Evolutionary conservation across 805 yeast species (phyloP).

Genomic region (Candida insectalens): DNA sequence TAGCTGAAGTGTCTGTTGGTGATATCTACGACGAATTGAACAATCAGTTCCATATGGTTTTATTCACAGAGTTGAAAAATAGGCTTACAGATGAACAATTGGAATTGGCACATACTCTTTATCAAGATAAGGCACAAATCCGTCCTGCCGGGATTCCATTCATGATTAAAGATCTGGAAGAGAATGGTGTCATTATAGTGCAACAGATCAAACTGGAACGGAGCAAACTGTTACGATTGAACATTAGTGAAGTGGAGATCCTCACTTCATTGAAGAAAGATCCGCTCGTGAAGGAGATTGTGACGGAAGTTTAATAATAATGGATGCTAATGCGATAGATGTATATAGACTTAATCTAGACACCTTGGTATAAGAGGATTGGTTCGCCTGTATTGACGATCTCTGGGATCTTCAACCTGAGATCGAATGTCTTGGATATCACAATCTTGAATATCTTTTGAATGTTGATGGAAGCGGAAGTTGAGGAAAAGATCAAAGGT

Average conservation of each 20-base stretch:
- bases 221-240: conserved; percentile 50
- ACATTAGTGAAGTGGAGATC: conserved; percentile 64
- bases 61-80: conserved; percentile 22
- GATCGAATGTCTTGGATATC: conserved; percentile 82
- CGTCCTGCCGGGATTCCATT: conserved; percentile 52
- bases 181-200: conserved; percentile 65
- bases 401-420: conserved; percentile 76
- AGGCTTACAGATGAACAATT: conserved; percentile 14
- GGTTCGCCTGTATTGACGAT: conserved; percentile 88
- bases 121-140: conserved; percentile 22
- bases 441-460: conserved; percentile 90
- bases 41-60: conserved; percentile 20
- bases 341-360: conserved; percentile 5
- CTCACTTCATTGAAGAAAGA: conserved; percentile 52
- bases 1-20: conserved; percentile 63
- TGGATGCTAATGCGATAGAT: too few relatives aligned
- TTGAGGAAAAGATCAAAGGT: conserved; percentile 75
- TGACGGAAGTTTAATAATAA: conserved; percentile 1
- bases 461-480: conserved; percentile 84
- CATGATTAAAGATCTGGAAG: conserved; percentile 60
- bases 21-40: conserved; percentile 73
- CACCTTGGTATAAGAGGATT: conserved; percentile 50
- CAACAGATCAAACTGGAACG: conserved; percentile 66
- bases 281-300: conserved; percentile 26
- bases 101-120: conserved; percentile 17